Evolutionary conservation across 805 yeast species (phyloP), one percentile per base, ranked within the genome.

Genomic region (Lipomyces yamadae): DNA sequence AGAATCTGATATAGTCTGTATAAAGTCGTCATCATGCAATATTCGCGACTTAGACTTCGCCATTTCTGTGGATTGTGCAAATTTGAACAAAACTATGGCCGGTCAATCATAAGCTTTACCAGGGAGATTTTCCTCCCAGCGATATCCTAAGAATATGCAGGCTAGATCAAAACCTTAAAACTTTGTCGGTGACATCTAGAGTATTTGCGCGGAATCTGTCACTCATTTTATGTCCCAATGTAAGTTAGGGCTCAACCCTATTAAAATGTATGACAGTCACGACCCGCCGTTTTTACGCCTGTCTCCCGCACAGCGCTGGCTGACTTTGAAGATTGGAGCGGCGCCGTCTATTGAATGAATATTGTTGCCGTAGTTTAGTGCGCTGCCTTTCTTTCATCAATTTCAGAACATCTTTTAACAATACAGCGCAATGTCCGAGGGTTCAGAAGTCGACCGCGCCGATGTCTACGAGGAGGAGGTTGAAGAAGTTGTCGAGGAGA

Each of bases 1-100:
- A 3, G 70, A 63, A 35, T 68, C 71, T 1, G 71, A 68, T n/a
- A 68, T 68, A 0, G 70, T 67, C 53, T 52, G 53, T 13, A 68
- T 60, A 39, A 68, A 68, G 45, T 68, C 71, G 42, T 67, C 68
- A 11, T 55, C 60, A 24, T 53, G 34, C 35, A 11, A 18, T 37
- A 59, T 42, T 48, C 30, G 50, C 56, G 55, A 3, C 53, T 56
- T 56, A 29, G 34, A 6, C 48, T 45, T 65, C 15, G 63, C 66
- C 69, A 65, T 62, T 45, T 61, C 13, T 15, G 13, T 18, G 35
- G 29, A n/a, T 18, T 1, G 48, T 57, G 39, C 54, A 50, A 57
- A 62, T 60, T 52, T 56, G 24, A 29, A 37, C 29, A 35, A 34
- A 39, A n/a, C 2, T 53, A 33, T 34, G 4, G 18, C 33, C 29